Evolutionary conservation across 1,284 basidiomycete genomes (phyloP).

Genomic region (Cutaneotrichosporon sp.): DNA sequence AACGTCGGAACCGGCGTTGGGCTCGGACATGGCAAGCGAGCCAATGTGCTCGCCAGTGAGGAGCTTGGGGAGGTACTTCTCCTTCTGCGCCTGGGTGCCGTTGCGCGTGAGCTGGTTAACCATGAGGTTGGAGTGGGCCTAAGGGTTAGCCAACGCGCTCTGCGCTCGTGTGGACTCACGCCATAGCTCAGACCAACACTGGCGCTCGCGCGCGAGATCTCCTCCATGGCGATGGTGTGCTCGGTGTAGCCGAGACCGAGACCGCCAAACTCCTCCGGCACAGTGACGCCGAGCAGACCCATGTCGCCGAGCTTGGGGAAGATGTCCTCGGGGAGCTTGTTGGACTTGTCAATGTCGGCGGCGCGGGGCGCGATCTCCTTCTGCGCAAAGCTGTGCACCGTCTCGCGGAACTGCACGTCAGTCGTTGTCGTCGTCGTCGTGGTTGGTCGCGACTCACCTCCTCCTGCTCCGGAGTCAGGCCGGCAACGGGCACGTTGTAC

Average conservation of each 20-base stretch:
- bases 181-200: constrained; percentile 89
- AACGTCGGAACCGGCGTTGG: constrained; percentile 85
- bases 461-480: constrained; percentile 73
- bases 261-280: constrained; percentile 70
- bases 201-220: constrained; percentile 79
- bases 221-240: constrained; percentile 89
- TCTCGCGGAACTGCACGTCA: constrained; percentile 64
- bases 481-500: constrained; percentile 73
- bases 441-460: constrained; percentile 58
- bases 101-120: constrained; percentile 65
- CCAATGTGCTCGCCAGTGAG: constrained; percentile 78
- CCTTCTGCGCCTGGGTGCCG: constrained; percentile 74
- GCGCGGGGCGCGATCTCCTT: constrained; percentile 75
- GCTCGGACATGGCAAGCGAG: constrained; percentile 89
- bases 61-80: constrained; percentile 79
- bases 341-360: constrained; percentile 73
- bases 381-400: constrained; percentile 69
- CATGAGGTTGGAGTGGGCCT: constrained; percentile 84
- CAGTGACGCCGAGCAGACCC: constrained; percentile 69
- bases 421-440: background rate
- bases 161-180: constrained; percentile 20
- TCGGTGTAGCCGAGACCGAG: constrained; percentile 76
- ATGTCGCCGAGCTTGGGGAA: constrained; percentile 86
- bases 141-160: background rate
- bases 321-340: constrained; percentile 73